Evolutionary conservation across 352 stramenopile genomes (phyloP), one percentile per base, ranked within the genome.

Genomic region (Globisporangium apiculatum): DNA sequence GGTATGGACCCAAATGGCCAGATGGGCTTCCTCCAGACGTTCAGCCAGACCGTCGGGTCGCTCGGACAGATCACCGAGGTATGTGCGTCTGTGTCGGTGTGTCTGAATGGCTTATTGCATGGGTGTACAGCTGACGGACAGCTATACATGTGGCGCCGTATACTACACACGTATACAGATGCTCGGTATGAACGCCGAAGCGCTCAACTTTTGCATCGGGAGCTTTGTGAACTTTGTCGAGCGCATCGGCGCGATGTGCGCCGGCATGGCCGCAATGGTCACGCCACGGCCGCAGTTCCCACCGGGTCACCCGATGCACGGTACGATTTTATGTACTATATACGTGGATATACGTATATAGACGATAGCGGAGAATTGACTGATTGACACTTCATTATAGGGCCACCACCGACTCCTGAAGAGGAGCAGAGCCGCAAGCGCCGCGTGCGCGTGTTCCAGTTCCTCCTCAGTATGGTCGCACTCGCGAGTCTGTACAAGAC

Each of bases 211-310:
- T 69, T 89, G 79, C 60, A 75, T 89, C 46, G 76, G 75, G 5
- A 91, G 79, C 55, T 93, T 90, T 61, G 79, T 93, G 7, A 71
- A 93, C 53, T 93, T 91, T 57, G 55, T 91, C n/a, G 83, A 93
- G 64, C 72, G 81, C 47, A 90, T 91, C 74, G 79, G 75, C 55
- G 77, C 71, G 48, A 88, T 91, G 77, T 88, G 75, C 35, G 80
- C 79, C 1, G 71, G 73, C 18, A 79, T 87, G 48, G 79, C 81
- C 6, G 66, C 77, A 24, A 88, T 91, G 77, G 46, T 93, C 45
- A 72, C 77, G 11, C 83, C 83, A 37, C 68, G 76, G 8, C 79
- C 73, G 9, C 63, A 73, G 47, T 89, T 89, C 51, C 79, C 80
- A 9, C 79, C 79, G 1, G 83, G 81, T 2, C 80, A 93, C 55